Evolutionary conservation across 2,329 filamentous ascomycete genomes (phyloP).

Genomic region (Xylariaceae sp.): DNA sequence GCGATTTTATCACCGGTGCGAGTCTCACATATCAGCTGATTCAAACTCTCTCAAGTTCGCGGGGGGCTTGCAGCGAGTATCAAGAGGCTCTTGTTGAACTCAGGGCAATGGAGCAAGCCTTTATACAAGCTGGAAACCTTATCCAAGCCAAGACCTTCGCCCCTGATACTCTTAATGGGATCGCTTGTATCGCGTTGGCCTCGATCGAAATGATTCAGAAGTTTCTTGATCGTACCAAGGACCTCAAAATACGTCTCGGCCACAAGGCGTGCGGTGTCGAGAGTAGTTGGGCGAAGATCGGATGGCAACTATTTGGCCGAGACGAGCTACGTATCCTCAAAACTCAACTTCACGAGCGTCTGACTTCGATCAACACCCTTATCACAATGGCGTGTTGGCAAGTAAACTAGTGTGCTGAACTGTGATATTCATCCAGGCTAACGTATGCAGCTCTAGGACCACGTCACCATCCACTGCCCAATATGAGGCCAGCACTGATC

Average conservation of each 20-base stretch:
- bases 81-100: neutral
- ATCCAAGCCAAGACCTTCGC: neutral
- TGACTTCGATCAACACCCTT: neutral
- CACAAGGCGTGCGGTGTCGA: neutral
- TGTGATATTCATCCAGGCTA: neutral
- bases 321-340: neutral
- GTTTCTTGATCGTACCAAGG: neutral
- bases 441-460: no score
- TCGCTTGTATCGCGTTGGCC: neutral
- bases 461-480: no score
- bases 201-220: neutral
- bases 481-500: no score
- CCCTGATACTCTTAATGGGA: neutral
- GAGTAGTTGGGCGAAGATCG: neutral
- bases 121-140: neutral
- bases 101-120: neutral
- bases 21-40: neutral
- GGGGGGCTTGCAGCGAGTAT: neutral
- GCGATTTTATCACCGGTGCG: neutral
- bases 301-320: neutral
- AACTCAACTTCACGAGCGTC: neutral
- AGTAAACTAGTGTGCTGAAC: neutral
- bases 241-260: neutral
- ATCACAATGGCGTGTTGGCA: neutral
- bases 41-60: neutral